Conservation (phyloP, 1,284 basidiomycete genomes). For the Cryptococcus deneoformans region DNA sequence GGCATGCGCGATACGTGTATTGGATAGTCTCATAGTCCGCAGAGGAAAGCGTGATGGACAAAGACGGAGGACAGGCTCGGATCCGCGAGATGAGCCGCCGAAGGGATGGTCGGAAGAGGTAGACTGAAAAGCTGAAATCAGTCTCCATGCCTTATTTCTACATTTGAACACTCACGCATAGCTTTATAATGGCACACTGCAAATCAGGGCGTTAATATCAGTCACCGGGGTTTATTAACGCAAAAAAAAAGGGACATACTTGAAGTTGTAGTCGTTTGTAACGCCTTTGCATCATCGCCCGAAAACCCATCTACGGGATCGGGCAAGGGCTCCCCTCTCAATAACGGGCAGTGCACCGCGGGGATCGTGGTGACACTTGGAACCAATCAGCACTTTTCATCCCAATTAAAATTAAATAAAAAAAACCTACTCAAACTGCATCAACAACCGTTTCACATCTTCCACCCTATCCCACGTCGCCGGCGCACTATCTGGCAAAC, state of each 20-base stretch:
- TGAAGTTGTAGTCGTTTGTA: slow-evolving; percentile 25
- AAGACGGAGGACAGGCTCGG: slow-evolving; percentile 14
- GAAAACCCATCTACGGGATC: slow-evolving; percentile 15
- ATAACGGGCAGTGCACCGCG: slow-evolving; percentile 29
- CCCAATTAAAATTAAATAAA: no score
- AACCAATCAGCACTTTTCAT: not conserved
- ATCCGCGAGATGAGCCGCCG: slow-evolving; percentile 34
- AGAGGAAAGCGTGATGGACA: slow-evolving; percentile 17
- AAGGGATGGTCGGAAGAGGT: slow-evolving; percentile 38
- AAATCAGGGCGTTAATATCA: slow-evolving; percentile 11
- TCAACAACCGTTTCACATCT: slow-evolving; percentile 21
- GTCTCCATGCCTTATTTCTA: no score
- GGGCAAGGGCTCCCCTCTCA: slow-evolving; percentile 28
- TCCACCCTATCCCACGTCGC: slow-evolving; percentile 28
- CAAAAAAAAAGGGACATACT: slow-evolving; percentile 5
- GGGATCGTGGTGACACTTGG: slow-evolving; percentile 16
- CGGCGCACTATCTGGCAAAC: slow-evolving; percentile 30
- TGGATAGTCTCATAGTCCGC: slow-evolving; percentile 25
- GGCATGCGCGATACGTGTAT: slow-evolving; percentile 34
- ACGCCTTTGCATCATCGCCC: slow-evolving; percentile 11
- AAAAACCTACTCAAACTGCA: slow-evolving; percentile 26
- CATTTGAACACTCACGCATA: slow-evolving; percentile 3
- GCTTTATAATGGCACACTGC: slow-evolving; percentile 39
- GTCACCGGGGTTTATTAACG: not conserved
- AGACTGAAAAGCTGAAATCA: slow-evolving; percentile 5